phyloP scores from a whole-genome alignment of 2,329 filamentous ascomycete genomes.

The Nothomitra cinnamomea region DNA sequence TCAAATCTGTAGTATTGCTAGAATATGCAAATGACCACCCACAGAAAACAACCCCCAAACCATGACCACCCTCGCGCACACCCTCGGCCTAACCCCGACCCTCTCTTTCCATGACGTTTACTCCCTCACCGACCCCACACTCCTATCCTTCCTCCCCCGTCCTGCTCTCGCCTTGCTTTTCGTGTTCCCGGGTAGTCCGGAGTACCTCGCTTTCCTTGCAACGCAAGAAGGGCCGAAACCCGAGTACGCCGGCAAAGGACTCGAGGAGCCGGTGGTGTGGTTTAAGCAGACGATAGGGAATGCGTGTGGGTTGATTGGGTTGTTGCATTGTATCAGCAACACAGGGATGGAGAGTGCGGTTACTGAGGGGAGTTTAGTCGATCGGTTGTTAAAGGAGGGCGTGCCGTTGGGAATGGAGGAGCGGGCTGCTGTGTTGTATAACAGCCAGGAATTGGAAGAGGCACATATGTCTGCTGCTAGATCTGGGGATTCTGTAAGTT shows the following conservation, averaged over 20 bases:
- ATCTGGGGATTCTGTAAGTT: conserved; percentile 24
- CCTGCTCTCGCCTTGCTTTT: neutral
- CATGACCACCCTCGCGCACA: neutral
- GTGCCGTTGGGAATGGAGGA: conserved; percentile 26
- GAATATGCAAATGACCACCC: too few relatives aligned
- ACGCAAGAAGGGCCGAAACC: conserved; percentile 23
- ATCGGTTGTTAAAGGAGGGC: conserved; percentile 26
- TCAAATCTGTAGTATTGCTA: too few relatives aligned
- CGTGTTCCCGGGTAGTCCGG: conserved; percentile 16
- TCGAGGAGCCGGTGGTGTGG: conserved; percentile 37
- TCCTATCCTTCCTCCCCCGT: neutral
- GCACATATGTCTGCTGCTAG: conserved; percentile 26
- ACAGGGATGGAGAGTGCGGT: conserved; percentile 27
- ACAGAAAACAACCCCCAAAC: neutral
- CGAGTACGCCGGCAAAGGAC: conserved; percentile 29
- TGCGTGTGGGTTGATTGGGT: conserved; percentile 40
- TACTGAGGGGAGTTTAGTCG: conserved; percentile 25
- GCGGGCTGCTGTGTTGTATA: conserved; percentile 34
- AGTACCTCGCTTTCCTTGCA: conserved; percentile 26
- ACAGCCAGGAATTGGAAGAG: conserved; percentile 26
- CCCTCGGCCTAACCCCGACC: neutral
- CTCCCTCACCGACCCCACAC: neutral
- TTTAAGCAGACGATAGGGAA: conserved; percentile 41
- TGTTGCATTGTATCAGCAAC: conserved; percentile 37
- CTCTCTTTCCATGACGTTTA: neutral